Base-by-base conservation (phyloP, 768 basidiomycete species). In the Tubosaeta sp. region DNA sequence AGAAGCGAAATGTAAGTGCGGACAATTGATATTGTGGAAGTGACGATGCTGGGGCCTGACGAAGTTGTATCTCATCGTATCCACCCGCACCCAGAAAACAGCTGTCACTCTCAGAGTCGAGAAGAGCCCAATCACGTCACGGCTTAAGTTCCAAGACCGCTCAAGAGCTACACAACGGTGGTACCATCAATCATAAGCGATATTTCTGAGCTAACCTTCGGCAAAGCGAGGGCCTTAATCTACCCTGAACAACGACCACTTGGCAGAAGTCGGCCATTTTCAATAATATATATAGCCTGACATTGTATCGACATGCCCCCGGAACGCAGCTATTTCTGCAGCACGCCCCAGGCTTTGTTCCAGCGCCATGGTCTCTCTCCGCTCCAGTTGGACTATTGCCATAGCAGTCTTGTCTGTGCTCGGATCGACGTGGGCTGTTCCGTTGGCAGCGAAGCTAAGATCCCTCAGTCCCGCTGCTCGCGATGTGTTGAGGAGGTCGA, bases 381-480 rank as follows among this genome's bases (percentile, higher is more conserved):
- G 3, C 19, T 38, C 19, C 13, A 19, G 19, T 21, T 19, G 18
- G 19, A 13, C 48, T 14, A 29, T 27, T 11, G 39, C 44, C 4
- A 21, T 57, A 3, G 49, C 35, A 6, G 46, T 45, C 22, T 35
- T 58, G 19, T 49, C 51, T 21, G 22, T 50, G 3, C 16, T 60
- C 4, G 52, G 51, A 35, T 48, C 29, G 6, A 45, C 52, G 7
- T 18, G 51, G 21, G 53, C 55, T 21, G 21, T 48, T 35, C 49
- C 64, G 12, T 48, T 64, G 10, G 44, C 18, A 11, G 49, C 60
- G 13, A 66, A 48, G 46, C 42, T 64, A 16, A 46, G 16, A 24
- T 30, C 22, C 31, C 55, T 64, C 29, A 63, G 43, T 41, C 61
- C 53, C 1, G 39, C 22, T 4, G 64, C 63, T 22, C 56, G 56